Base-by-base conservation (phyloP, 495 filamentous ascomycete species). In the Penicillium macrosclerotiorum region DNA sequence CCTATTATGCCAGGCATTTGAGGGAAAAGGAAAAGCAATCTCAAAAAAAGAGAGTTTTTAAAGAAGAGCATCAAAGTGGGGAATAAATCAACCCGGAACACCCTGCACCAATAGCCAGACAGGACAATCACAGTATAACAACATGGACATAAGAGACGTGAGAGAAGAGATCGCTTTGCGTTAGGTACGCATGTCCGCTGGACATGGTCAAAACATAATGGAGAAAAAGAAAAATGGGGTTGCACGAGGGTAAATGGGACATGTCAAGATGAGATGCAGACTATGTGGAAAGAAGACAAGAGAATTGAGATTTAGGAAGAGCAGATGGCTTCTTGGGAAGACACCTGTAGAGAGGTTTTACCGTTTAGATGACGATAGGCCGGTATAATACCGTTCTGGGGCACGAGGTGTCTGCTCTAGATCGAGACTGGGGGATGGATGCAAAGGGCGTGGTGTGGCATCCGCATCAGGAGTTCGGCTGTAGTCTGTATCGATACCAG, bases 311-410 rank as follows among this genome's bases (percentile, higher is more conserved):
- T 38, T 35, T 41, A 32, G 25, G 3, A 42, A 38, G 14, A 20
- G 24, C 20, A 24, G 5, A 20, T 12, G 5, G 20, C 11, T 22
- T n/a, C n/a, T n/a, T n/a, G n/a, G n/a, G n/a, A n/a, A n/a, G n/a
- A n/a, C n/a, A n/a, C n/a, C n/a, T n/a, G n/a, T n/a, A 4, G 13
- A 13, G 4, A 6, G 6, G 30, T 19, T 2, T 34, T 30, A 46
- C 17, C 53, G 35, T 34, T 50, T 44, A 30, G 44, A 50, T 11
- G n/a, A 9, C 12, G 54, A 40, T 18, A 53, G 30, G 35, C 51
- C 48, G 8, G 45, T 44, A 86, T 53, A 90, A 88, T 78, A 82
- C 85, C 49, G 88, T 81, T 47, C 88, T 85, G 65, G 75, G 84
- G 14, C 83, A 79, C 63, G 81, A 76, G 41, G 88, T 81, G 71